Conservation (phyloP, 805 yeast genomes). For the Candida alai region DNA sequence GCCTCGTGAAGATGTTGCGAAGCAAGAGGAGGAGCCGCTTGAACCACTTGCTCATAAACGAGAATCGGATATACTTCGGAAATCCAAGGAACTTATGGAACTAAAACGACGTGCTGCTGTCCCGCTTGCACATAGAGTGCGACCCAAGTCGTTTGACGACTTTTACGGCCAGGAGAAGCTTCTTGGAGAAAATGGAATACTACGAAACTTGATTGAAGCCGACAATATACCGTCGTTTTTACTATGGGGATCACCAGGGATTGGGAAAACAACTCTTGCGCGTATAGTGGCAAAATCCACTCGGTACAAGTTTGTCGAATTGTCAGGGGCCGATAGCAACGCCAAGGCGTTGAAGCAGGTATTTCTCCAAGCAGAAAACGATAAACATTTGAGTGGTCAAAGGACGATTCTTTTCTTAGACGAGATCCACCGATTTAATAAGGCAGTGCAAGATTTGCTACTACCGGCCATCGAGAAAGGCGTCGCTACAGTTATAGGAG, state of each 20-base stretch:
- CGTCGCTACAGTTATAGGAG: slow-evolving; percentile 36
- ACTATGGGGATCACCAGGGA: slow-evolving; percentile 45
- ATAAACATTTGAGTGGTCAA: slow-evolving; percentile 28
- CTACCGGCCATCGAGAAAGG: slow-evolving; percentile 43
- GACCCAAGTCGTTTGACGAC: slow-evolving; percentile 36
- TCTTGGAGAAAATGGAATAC: slow-evolving; percentile 33
- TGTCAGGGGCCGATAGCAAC: slow-evolving; percentile 38
- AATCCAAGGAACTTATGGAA: slow-evolving; percentile 10
- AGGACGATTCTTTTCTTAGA: slow-evolving; percentile 42
- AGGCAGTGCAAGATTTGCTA: slow-evolving; percentile 39
- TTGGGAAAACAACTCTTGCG: slow-evolving; percentile 42
- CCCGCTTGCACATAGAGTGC: slow-evolving; percentile 39
- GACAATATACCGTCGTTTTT: slow-evolving; percentile 38
- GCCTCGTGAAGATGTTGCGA: too few relatives aligned
- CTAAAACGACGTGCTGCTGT: slow-evolving; percentile 18
- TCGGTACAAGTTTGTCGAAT: slow-evolving; percentile 31
- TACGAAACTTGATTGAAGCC: slow-evolving; percentile 31
- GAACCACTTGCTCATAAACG: too few relatives aligned
- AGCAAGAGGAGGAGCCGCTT: slow-evolving; percentile 1
- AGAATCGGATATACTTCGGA: slow-evolving; percentile 6
- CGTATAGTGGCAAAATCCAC: slow-evolving; percentile 34
- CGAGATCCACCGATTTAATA: slow-evolving; percentile 43
- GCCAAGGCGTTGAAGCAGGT: slow-evolving; percentile 34
- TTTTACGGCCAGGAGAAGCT: slow-evolving; percentile 40
- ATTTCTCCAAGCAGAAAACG: slow-evolving; percentile 35